Conservation (phyloP, 208 protist genomes). For the Crithidia brevicula region DNA sequence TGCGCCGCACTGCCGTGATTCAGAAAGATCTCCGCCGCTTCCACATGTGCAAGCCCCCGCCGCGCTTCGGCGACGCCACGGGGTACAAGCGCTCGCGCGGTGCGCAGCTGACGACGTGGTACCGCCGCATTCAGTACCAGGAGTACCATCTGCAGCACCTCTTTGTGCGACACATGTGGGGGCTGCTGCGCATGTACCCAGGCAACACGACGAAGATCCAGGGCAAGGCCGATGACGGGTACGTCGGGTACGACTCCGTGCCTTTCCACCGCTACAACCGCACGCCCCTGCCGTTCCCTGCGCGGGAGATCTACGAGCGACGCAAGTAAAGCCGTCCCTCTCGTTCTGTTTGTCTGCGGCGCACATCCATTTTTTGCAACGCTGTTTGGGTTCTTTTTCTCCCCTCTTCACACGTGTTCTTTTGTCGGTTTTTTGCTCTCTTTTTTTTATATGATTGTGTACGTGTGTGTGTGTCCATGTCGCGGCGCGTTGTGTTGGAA, state of each 20-base stretch:
- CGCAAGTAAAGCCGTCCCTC: conserved; percentile 49
- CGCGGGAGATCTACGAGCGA: conserved; percentile 88
- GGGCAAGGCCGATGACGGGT: conserved; percentile 85
- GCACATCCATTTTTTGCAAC: background rate
- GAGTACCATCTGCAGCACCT: conserved; percentile 92
- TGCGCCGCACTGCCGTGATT: conserved; percentile 87
- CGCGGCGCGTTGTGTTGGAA: background rate
- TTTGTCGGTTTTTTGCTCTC: background rate
- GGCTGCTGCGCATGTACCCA: conserved; percentile 84
- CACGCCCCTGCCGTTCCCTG: conserved; percentile 75
- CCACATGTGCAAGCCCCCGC: conserved; percentile 82
- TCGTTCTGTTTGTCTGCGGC: background rate
- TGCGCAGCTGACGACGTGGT: conserved; percentile 85
- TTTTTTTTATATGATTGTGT: background rate
- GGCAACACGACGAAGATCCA: conserved; percentile 87
- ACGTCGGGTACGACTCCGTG: conserved; percentile 87
- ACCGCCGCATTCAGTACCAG: conserved; percentile 91
- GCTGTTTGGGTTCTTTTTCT: conserved; percentile 9
- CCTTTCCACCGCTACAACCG: conserved; percentile 90
- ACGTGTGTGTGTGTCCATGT: too few relatives aligned
- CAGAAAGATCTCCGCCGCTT: conserved; percentile 77
- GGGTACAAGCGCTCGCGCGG: conserved; percentile 83
- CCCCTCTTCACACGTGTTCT: too few relatives aligned
- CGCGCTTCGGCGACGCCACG: conserved; percentile 76
- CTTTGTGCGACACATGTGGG: conserved; percentile 88